phyloP scores from a whole-genome alignment of 2,329 filamentous ascomycete genomes.

The Aspergillus viridinutans region DNA sequence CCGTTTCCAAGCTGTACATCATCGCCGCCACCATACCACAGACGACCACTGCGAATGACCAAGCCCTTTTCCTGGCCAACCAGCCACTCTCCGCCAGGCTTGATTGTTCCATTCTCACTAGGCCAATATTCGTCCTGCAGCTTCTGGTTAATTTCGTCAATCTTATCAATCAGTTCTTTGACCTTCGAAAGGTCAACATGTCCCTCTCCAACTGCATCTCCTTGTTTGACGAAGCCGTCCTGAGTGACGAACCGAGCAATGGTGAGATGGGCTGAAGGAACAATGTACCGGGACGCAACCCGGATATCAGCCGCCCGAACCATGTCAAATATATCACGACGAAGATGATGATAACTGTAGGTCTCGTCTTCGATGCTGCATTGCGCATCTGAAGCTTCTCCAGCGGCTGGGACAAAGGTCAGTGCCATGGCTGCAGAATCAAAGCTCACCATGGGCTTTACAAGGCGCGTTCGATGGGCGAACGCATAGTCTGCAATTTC shows the following conservation, averaged over 20 bases:
- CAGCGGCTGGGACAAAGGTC: slow-evolving; percentile 75
- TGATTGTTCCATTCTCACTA: slow-evolving; percentile 37
- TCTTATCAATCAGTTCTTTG: slow-evolving; percentile 59
- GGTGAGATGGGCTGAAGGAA: slow-evolving; percentile 84
- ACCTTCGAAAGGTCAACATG: slow-evolving; percentile 52
- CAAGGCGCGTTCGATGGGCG: slow-evolving; percentile 64
- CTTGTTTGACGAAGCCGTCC: slow-evolving; percentile 48
- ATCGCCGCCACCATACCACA: slow-evolving; percentile 88
- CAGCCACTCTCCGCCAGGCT: slow-evolving; percentile 66
- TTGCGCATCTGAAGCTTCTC: slow-evolving; percentile 47
- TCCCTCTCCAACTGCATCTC: slow-evolving; percentile 31
- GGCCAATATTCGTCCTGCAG: slow-evolving; percentile 68
- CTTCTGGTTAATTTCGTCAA: slow-evolving; percentile 73
- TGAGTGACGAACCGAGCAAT: slow-evolving; percentile 71
- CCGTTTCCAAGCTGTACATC: slow-evolving; percentile 45
- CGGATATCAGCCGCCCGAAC: slow-evolving; percentile 58
- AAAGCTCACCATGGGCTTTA: slow-evolving; percentile 77
- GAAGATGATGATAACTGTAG: slow-evolving; percentile 86
- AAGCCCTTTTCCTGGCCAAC: slow-evolving; percentile 78
- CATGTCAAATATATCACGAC: slow-evolving; percentile 67
- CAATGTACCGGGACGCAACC: slow-evolving; percentile 76
- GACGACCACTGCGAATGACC: slow-evolving; percentile 64
- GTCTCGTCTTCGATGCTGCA: slow-evolving; percentile 50
- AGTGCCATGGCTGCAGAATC: slow-evolving; percentile 80
- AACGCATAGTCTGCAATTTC: slow-evolving; percentile 61